phyloP scores from a whole-genome alignment of 805 yeast species.

The Ogataea henricii region DNA sequence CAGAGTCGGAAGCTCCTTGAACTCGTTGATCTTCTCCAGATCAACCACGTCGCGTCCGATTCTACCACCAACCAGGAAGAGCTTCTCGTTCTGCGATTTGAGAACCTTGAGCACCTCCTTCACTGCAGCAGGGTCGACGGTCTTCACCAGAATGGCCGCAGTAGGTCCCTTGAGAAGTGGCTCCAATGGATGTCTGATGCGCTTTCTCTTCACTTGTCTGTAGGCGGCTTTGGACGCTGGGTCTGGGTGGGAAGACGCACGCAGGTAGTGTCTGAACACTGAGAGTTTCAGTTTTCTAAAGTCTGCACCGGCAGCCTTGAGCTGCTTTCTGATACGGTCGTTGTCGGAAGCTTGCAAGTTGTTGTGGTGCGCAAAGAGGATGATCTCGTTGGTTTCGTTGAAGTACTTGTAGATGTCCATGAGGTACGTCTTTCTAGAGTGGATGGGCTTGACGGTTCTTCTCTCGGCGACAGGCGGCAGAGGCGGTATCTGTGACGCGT shows the following conservation, averaged over 20 bases:
- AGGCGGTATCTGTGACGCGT: neutral
- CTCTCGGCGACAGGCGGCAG: slow-evolving; percentile 10
- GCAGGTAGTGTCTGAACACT: slow-evolving; percentile 73
- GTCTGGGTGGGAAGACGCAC: slow-evolving; percentile 67
- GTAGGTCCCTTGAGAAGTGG: slow-evolving; percentile 83
- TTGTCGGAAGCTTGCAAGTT: slow-evolving; percentile 74
- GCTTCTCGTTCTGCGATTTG: slow-evolving; percentile 65
- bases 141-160: slow-evolving; percentile 69
- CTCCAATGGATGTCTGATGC: slow-evolving; percentile 63
- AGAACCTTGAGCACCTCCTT: slow-evolving; percentile 61
- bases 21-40: slow-evolving; percentile 52
- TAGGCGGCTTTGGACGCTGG: slow-evolving; percentile 66
- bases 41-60: slow-evolving; percentile 63
- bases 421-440: slow-evolving; percentile 82
- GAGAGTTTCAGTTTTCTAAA: slow-evolving; percentile 68
- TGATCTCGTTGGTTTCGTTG: slow-evolving; percentile 65
- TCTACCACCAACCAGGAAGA: slow-evolving; percentile 84
- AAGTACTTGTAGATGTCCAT: slow-evolving; percentile 77
- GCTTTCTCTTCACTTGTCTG: slow-evolving; percentile 39
- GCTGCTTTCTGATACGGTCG: slow-evolving; percentile 58
- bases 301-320: slow-evolving; percentile 66
- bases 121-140: slow-evolving; percentile 70
- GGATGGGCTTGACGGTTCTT: slow-evolving; percentile 56
- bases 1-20: slow-evolving; percentile 73
- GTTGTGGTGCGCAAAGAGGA: slow-evolving; percentile 83